Evolutionary conservation across 1,139 yeast species (phyloP).

Genomic region (Candida freyschussii): DNA sequence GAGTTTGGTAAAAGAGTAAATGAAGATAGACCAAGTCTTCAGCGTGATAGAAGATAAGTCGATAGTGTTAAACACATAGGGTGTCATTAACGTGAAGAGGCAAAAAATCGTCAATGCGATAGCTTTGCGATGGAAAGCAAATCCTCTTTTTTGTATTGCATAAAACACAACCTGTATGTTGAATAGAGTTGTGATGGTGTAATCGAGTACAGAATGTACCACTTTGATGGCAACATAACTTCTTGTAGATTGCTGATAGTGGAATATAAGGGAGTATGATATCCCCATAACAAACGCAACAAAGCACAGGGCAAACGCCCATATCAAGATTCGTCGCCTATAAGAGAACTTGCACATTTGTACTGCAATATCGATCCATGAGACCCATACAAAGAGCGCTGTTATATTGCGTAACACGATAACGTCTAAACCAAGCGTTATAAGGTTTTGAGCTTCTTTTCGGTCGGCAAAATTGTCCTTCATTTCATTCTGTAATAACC

Average conservation of each 20-base stretch:
- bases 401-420: conserved; percentile 32
- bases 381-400: conserved; percentile 35
- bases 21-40: conserved; percentile 42
- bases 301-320: conserved; percentile 10
- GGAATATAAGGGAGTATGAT: conserved; percentile 8
- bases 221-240: conserved; percentile 9
- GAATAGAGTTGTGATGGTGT: conserved; percentile 18
- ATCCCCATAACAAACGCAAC: conserved; percentile 10
- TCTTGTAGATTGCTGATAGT: background rate
- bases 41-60: conserved; percentile 28
- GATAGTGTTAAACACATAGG: conserved; percentile 32
- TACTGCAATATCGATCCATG: conserved; percentile 35
- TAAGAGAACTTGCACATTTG: conserved; percentile 20
- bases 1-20: conserved; percentile 37
- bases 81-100: conserved; percentile 32
- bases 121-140: conserved; percentile 35
- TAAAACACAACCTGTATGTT: conserved; percentile 11
- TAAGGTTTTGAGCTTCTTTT: conserved; percentile 30
- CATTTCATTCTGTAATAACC: conserved; percentile 34
- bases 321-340: conserved; percentile 21
- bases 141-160: conserved; percentile 25
- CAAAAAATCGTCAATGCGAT: conserved; percentile 40
- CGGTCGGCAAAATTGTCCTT: conserved; percentile 37
- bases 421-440: conserved; percentile 32
- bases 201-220: conserved; percentile 18